Evolutionary conservation across 139 green algal species (phyloP), one percentile per base, ranked within the genome.

Genomic region (Haematococcus lacustris): DNA sequence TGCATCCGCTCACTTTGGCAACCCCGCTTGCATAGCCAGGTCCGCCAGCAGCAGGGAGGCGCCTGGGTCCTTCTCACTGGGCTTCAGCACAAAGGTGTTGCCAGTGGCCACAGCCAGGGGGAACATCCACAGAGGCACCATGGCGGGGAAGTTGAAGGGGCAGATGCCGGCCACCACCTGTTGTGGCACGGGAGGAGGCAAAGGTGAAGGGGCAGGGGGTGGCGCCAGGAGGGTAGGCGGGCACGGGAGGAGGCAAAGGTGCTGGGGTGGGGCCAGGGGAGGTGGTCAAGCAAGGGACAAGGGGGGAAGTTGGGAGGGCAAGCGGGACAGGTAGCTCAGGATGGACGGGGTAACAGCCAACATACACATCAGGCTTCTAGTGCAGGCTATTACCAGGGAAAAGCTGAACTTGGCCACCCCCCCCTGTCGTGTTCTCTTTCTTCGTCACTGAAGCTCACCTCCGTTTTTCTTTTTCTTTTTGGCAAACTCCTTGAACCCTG

Each of bases 131-230:
- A 97, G 76, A 1, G 86, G 88, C 25, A 91, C 79, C 85, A 89
- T 89, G 21, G 77, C 91, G 0, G 94, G 94, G 81, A 98, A 98
- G 86, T 98, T 98, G 88, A 98, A 98, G 41, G 94, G 95, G 77
- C 93, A 98, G 76, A 98, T 98, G 68, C 90, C 92, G 0, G 89
- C 90, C 38, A 74, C 78, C 50, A 91, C 89, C 86, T 86, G 78
- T 33, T 73, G 9, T 28, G 13, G 34, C 21, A 35, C 47, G n/a
- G 43, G 62, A 38, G 53, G 28, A 57, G 26, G 53, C 3, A 51
- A 47, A 6, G 47, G 32, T 6, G 40, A 17, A 63, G 23, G 13
- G 4, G 30, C 7, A 30, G 47, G 13, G 47, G 13, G 47, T 21
- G 47, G 13, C 13, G 13, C 13, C 21, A 21, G 13, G 47, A 13